Evolutionary conservation across 164 flowering plant genomes (phyloP), one percentile per base, ranked within the genome.

Genomic region (Magnolia officinalis): DNA sequence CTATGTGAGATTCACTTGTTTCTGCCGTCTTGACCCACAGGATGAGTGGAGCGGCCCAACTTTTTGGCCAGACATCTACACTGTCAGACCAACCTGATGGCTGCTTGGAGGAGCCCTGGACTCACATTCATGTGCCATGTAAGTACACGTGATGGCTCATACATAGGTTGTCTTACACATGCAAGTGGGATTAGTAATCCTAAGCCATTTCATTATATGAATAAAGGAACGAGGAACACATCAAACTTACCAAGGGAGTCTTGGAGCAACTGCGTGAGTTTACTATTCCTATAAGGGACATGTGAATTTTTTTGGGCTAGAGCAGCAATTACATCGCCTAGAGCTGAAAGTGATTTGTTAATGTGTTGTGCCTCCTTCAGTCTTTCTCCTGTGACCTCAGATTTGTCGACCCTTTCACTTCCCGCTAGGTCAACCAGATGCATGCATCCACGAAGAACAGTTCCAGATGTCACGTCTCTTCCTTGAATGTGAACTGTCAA

Each of bases 351-450:
- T 37, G 97, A 92, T 71, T 82, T 91, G 84, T 92, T 92, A 71
- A 92, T 91, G 82, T 90, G 91, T 63, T 83, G 87, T 74, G 96
- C 96, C 83, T 92, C 96, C 82, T 90, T 91, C 51, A 91, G 75
- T 80, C 94, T 88, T 75, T 88, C 92, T 64, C 96, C 96, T 24
- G 87, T 87, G 18, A 81, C 96, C 79, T 90, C 96, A 23, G 97
- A 84, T 79, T 89, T 90, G 71, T 90, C 89, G 45, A 89, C 93
- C 80, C 94, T 83, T 80, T 92, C 97, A 82, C 95, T 92, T 81
- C 97, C 97, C 23, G 97, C 97, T 73, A 92, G 80, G 78, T 92
- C 97, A 81, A 92, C 97, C 70, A 92, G 81, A 88, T 92, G 95
- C 97, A 92, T 85, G 59, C 90, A 84, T n/a, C 97, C 93, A 55